These are phyloP conservation scores for Metarhizium anisopliae DNA, from an alignment of 2,329 filamentous ascomycete genomes.

Conservation along the genomic window DNA sequence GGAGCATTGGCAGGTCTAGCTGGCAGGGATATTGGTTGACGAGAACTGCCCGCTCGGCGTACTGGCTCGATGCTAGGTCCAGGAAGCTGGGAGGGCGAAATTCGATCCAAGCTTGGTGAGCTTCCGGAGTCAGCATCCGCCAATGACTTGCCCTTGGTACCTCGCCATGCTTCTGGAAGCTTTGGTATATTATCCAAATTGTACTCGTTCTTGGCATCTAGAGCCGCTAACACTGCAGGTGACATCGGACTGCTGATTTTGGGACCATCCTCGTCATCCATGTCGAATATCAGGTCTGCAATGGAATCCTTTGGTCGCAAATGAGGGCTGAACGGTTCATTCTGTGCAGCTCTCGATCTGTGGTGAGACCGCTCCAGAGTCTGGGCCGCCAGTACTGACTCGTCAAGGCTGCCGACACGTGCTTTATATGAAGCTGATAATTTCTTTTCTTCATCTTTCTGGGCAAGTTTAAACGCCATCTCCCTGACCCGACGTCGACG, in stretches of 20 bases:
- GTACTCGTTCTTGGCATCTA: conserved; percentile 12
- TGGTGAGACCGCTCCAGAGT: conserved; percentile 36
- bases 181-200: conserved; percentile 20
- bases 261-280: conserved; percentile 66
- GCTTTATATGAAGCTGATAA: conserved; percentile 50
- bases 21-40: neutral
- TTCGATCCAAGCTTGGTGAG: neutral
- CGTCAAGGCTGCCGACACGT: conserved; percentile 57
- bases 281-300: conserved; percentile 81
- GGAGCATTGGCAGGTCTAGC: conserved; percentile 27
- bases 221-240: conserved; percentile 10
- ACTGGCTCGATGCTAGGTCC: neutral
- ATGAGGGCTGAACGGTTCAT: conserved; percentile 55
- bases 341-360: conserved; percentile 36
- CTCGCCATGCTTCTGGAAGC: conserved; percentile 21
- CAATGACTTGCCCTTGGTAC: conserved; percentile 4
- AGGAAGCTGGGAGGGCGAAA: neutral
- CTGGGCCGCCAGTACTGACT: conserved; percentile 33
- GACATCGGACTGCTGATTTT: conserved; percentile 20
- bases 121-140: neutral
- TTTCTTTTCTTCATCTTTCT: conserved; percentile 57
- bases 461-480: conserved; percentile 58
- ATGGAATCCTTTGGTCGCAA: conserved; percentile 60
- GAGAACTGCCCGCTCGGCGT: neutral
- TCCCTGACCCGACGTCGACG: conserved; percentile 63